Percentiles rank a stretch among this genome's conserved stretches.
These are phyloP conservation scores for Colletotrichum sp. DNA, from an alignment of 2,329 filamentous ascomycete genomes.

Conservation along the genomic window DNA sequence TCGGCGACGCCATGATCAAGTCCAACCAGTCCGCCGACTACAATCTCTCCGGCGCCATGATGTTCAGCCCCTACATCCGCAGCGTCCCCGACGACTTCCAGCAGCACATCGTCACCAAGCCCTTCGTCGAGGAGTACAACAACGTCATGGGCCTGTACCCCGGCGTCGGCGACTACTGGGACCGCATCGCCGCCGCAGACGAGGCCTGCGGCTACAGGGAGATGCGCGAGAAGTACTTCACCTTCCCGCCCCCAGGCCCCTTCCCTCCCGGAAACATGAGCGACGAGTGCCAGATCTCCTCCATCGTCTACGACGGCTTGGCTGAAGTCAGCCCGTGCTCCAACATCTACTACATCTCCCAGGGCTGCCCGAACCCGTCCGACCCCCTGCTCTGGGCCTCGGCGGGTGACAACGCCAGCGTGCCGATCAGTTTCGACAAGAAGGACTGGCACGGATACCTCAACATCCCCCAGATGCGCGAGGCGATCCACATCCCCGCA, in stretches of 20 bases:
- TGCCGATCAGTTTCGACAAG: conserved; percentile 62
- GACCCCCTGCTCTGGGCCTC: conserved; percentile 73
- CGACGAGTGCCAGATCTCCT: conserved; percentile 59
- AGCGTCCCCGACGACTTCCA: conserved; percentile 56
- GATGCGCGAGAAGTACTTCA: conserved; percentile 64
- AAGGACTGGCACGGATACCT: conserved; percentile 68
- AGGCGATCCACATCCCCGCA: conserved; percentile 68
- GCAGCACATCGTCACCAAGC: conserved; percentile 51
- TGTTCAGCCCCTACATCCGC: conserved; percentile 68
- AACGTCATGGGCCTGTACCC: conserved; percentile 66
- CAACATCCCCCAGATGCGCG: conserved; percentile 71
- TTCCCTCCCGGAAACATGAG: conserved; percentile 50
- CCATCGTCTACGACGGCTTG: conserved; percentile 56
- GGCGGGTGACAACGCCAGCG: conserved; percentile 28
- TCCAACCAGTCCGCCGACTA: conserved; percentile 68
- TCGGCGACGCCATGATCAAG: conserved; percentile 74
- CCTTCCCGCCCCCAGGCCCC: conserved; percentile 69
- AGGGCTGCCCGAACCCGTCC: conserved; percentile 73
- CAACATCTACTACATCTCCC: conserved; percentile 76
- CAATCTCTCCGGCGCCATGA: conserved; percentile 69
- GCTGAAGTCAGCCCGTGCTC: conserved; percentile 75
- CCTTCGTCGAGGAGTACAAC: conserved; percentile 65
- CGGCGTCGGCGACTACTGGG: conserved; percentile 50
- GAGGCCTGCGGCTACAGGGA: conserved; percentile 67
- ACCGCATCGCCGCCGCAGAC: conserved; percentile 55